Base-by-base conservation (phyloP, 2,329 filamentous ascomycete genomes). In the Colletotrichum sp. region DNA sequence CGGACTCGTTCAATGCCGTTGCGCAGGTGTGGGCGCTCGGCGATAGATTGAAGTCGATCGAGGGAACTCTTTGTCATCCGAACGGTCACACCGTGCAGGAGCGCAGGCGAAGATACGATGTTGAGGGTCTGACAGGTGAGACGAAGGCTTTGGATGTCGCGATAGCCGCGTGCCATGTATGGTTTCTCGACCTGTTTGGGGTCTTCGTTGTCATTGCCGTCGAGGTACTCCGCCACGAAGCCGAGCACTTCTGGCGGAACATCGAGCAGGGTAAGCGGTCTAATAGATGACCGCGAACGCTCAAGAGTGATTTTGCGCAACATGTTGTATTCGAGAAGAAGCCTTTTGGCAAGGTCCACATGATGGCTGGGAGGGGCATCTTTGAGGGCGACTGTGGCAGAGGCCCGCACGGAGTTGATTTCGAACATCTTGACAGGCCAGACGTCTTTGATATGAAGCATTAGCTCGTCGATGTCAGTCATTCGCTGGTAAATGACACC, bases 71-170 rank as follows among this genome's bases (percentile, higher is more conserved):
- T 49, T 1, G 39, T 49, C 39, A 49, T 49, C 9, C 1, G 18
- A 10, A 49, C 39, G 1, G 39, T 49, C 39, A 49, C 39, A 0
- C 39, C 0, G 6, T 49, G 39, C 39, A 49, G 39, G 18, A 49
- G 39, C 2, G 0, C 0, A 7, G 39, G 39, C 9, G 39, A 49
- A n/a, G 39, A 12, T 12, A n/a, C 39, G 0, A 6, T 0, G 39
- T 49, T 49, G 5, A 49, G 39, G 39, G 39, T 12, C 6, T 12
- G 0, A 21, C 39, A 49, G 18, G 39, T 49, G 39, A 49, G 39
- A 3, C 39, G 39, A 49, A 49, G 39, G 9, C 39, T 0, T n/a
- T 0, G 18, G 39, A 44, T 44, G 34, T n/a, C n/a, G n/a, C n/a
- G n/a, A n/a, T n/a, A n/a, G n/a, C n/a, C n/a, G n/a, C n/a, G n/a